Base-by-base conservation (phyloP, 306 rosid species). In the Cercis canadensis region DNA sequence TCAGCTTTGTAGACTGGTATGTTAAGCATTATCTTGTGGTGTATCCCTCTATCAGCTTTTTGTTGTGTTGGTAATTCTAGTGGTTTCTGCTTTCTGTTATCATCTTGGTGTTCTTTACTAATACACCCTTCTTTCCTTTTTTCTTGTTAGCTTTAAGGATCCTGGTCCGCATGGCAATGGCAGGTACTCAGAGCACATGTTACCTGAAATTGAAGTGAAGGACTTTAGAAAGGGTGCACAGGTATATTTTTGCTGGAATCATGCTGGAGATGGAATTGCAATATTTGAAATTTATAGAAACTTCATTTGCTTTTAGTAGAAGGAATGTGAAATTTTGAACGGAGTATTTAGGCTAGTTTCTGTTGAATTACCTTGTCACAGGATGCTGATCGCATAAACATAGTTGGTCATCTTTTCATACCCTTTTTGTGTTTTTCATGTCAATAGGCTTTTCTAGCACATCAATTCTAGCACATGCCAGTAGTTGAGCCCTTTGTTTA, bases 121-220 rank as follows among this genome's bases (percentile, higher is more conserved):
- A 76, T 76, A 21, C 14, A 9, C 46, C 14, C 37, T 54, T 72
- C 18, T 18, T 78, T 62, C 19, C 16, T 33, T 65, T 21, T 56
- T 63, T 65, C 64, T 73, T 61, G 54, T 79, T 81, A 95, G 99
- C 81, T 95, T 92, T 76, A 77, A 95, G 81, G 99, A 95, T 83
- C 99, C 99, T 17, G 96, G 97, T 78, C 99, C 99, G 3, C 96
- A 92, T 68, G 99, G 97, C 67, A 92, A 89, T 70, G 99, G 97
- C 59, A 88, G 96, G 83, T 95, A 87, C 78, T 87, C 96, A 58
- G 96, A 92, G 51, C 97, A 78, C 85, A 95, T 95, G 99, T 75
- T 83, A 76, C 99, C 96, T 17, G 99, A 95, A 92, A 81, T 95
- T 80, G 96, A 85, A 79, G 83, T 72, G 88, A 89, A 89, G 73